Conservation (phyloP, 2,329 filamentous ascomycete species). For the Aspergillus unguis region DNA sequence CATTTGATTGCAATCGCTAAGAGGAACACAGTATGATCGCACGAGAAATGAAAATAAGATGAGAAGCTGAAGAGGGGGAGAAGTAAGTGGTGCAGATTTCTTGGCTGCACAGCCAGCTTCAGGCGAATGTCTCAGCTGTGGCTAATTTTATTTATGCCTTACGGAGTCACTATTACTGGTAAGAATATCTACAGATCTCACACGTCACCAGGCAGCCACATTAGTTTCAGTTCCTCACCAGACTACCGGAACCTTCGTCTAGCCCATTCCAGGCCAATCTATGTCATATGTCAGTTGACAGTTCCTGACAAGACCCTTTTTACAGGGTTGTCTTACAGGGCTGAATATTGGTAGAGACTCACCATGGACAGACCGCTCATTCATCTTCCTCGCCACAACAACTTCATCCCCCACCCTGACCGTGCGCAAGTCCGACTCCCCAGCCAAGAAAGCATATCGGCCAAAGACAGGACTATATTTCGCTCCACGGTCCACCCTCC, state of each 20-base stretch:
- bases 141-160: constrained; percentile 10
- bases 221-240: not conserved
- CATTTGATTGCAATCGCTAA: not conserved
- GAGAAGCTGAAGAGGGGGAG: constrained; percentile 1
- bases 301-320: not conserved
- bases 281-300: not conserved
- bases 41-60: not conserved
- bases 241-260: not conserved
- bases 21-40: not conserved
- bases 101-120: constrained; percentile 10
- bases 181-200: not conserved
- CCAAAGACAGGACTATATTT: constrained; percentile 71
- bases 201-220: constrained; percentile 7
- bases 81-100: constrained; percentile 4
- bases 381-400: constrained; percentile 48
- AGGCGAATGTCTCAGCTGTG: constrained; percentile 11
- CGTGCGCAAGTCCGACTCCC: constrained; percentile 30
- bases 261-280: constrained; percentile 23
- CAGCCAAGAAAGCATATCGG: constrained; percentile 63
- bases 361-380: constrained; percentile 55
- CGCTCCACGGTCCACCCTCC: constrained; percentile 65
- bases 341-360: constrained; percentile 27
- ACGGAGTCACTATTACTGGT: not conserved
- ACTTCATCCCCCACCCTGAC: constrained; percentile 58
- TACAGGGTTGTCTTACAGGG: no score